Conservation (phyloP, 1,284 basidiomycete genomes). For the Tranzscheliella williamsii region DNA sequence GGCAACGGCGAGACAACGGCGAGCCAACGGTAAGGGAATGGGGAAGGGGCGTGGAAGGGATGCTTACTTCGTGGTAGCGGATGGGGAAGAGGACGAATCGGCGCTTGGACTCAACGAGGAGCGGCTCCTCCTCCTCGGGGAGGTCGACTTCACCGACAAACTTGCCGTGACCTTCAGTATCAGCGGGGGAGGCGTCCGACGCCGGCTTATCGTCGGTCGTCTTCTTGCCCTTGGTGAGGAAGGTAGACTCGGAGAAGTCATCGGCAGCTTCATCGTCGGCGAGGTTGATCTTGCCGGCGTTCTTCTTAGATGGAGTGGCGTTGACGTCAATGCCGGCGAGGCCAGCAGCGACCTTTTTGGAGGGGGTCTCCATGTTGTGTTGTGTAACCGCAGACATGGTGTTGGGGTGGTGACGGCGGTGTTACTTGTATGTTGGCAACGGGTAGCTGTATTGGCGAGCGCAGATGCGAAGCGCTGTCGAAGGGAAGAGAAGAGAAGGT, state of each 20-base stretch:
- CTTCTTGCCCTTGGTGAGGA: constrained; percentile 45
- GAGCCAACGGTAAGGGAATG: constrained; percentile 1
- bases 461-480: too few species aligned
- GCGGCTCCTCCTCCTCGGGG: constrained; percentile 58
- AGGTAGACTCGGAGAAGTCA: constrained; percentile 43
- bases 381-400: constrained; percentile 42
- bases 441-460: too few species aligned
- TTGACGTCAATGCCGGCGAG: constrained; percentile 57
- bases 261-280: constrained; percentile 10
- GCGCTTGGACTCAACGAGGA: constrained; percentile 55
- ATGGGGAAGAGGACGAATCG: constrained; percentile 61
- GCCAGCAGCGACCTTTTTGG: constrained; percentile 57
- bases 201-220: constrained; percentile 11
- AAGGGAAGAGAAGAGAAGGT: too few species aligned
- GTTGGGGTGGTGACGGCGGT: background rate
- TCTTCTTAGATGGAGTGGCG: constrained; percentile 53
- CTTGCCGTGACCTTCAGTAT: constrained; percentile 44
- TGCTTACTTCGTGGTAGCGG: constrained; percentile 60
- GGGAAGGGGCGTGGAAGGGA: background rate
- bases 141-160: constrained; percentile 59
- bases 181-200: constrained; percentile 3
- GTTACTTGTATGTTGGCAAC: background rate
- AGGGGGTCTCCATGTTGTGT: constrained; percentile 52
- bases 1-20: too few species aligned
- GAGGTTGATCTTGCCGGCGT: constrained; percentile 12